Percentiles rank a stretch among this genome's conserved stretches.
phyloP scores from a whole-genome alignment of 1,139 yeast genomes.

The Arxiozyma heterogenica region DNA sequence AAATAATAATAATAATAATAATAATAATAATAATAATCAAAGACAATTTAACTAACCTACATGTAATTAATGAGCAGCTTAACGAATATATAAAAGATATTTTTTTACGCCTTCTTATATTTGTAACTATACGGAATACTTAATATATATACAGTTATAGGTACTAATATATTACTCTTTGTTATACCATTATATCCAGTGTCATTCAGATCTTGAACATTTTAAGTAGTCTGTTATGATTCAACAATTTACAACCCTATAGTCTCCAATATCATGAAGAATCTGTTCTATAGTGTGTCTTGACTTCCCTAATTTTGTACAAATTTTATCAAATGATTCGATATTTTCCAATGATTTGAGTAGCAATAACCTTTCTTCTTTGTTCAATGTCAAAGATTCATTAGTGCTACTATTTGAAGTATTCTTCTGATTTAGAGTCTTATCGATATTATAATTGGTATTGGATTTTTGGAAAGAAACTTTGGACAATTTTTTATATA shows the following conservation, averaged over 20 bases:
- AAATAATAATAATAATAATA: no score
- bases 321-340: constrained; percentile 62
- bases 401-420: not conserved
- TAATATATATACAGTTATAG: not conserved
- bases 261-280: constrained; percentile 35
- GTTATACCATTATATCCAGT: constrained; percentile 1
- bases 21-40: not conserved
- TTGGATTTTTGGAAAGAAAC: constrained; percentile 18
- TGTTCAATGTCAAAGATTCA: constrained; percentile 12
- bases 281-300: constrained; percentile 46
- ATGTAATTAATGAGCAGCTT: not conserved
- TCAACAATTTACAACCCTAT: constrained; percentile 31
- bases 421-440: not conserved
- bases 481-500: constrained; percentile 23
- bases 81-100: not conserved
- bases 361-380: constrained; percentile 35
- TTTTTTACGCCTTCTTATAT: no score
- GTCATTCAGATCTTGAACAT: not conserved
- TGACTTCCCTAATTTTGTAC: constrained; percentile 56
- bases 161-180: not conserved
- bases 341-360: constrained; percentile 45
- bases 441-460: constrained; percentile 4
- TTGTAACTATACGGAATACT: no score
- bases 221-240: not conserved
- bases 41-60: not conserved